These are phyloP conservation scores for Imleria badia DNA, from an alignment of 768 basidiomycete species.

Conservation along the genomic window DNA sequence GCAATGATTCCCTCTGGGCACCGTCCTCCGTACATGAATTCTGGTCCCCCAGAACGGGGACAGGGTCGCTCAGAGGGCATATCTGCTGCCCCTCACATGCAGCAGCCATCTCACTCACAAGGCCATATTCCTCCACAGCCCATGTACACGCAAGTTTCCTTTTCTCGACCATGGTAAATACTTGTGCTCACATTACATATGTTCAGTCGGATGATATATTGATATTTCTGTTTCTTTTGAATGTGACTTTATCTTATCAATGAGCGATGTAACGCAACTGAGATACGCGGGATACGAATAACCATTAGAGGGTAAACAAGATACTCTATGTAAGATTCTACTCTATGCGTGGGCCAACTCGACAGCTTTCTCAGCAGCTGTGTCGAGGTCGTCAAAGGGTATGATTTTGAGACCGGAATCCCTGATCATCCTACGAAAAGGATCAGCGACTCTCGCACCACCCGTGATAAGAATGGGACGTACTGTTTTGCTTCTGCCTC, in stretches of 20 bases:
- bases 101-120: slow-evolving; percentile 34
- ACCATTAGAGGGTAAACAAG: slow-evolving; percentile 19
- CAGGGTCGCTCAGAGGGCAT: slow-evolving; percentile 51
- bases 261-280: neutral
- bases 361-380: slow-evolving; percentile 82
- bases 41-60: slow-evolving; percentile 49
- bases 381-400: slow-evolving; percentile 90
- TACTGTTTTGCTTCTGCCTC: slow-evolving; percentile 94
- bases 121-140: slow-evolving; percentile 29
- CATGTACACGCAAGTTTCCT: slow-evolving; percentile 29
- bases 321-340: slow-evolving; percentile 21
- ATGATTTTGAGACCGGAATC: slow-evolving; percentile 91
- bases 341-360: slow-evolving; percentile 55
- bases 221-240: slow-evolving; percentile 28
- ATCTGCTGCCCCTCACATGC: slow-evolving; percentile 39
- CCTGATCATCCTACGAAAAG: slow-evolving; percentile 74
- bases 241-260: slow-evolving; percentile 23
- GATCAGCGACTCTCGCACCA: neutral
- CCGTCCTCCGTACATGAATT: slow-evolving; percentile 41
- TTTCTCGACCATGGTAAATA: slow-evolving; percentile 33
- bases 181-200: slow-evolving; percentile 16
- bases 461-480: slow-evolving; percentile 30
- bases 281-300: neutral
- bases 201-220: slow-evolving; percentile 33
- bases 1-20: slow-evolving; percentile 37